Evolutionary conservation across 495 filamentous ascomycete species (phyloP).

Genomic region (Aspergillus homomorphus): DNA sequence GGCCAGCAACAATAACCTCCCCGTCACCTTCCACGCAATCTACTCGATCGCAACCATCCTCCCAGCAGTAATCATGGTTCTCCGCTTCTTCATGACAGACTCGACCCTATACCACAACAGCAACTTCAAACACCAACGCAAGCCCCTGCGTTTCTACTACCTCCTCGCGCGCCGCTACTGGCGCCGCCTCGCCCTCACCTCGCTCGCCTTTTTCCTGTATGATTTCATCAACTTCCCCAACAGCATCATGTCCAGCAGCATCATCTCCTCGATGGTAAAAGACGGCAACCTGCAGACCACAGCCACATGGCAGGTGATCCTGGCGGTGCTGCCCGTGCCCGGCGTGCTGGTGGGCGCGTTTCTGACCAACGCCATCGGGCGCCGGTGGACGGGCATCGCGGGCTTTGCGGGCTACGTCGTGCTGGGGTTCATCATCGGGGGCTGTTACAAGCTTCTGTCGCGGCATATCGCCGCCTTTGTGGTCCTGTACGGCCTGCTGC

Average conservation of each 20-base stretch:
- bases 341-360: slow-evolving; percentile 35
- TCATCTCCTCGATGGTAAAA: slow-evolving; percentile 36
- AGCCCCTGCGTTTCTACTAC: slow-evolving; percentile 23
- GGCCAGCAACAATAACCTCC: slow-evolving; percentile 34
- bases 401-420: slow-evolving; percentile 35
- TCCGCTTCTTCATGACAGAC: slow-evolving; percentile 35
- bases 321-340: slow-evolving; percentile 34
- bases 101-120: slow-evolving; percentile 32
- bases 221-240: slow-evolving; percentile 40
- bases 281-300: slow-evolving; percentile 31
- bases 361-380: slow-evolving; percentile 33
- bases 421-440: slow-evolving; percentile 36
- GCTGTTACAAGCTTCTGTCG: slow-evolving; percentile 27
- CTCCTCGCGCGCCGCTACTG: slow-evolving; percentile 29
- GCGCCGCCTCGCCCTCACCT: slow-evolving; percentile 29
- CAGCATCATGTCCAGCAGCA: slow-evolving; percentile 40
- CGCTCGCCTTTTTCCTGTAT: slow-evolving; percentile 35
- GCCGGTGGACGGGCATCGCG: slow-evolving; percentile 31
- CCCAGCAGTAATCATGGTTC: slow-evolving; percentile 27
- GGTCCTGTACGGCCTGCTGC: slow-evolving; percentile 35
- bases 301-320: slow-evolving; percentile 37
- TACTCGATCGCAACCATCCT: slow-evolving; percentile 35
- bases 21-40: slow-evolving; percentile 31
- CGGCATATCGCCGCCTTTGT: slow-evolving; percentile 35
- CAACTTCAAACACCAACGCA: slow-evolving; percentile 25